Conservation (phyloP, 75 land plant species). For the Cupressus sempervirens region DNA sequence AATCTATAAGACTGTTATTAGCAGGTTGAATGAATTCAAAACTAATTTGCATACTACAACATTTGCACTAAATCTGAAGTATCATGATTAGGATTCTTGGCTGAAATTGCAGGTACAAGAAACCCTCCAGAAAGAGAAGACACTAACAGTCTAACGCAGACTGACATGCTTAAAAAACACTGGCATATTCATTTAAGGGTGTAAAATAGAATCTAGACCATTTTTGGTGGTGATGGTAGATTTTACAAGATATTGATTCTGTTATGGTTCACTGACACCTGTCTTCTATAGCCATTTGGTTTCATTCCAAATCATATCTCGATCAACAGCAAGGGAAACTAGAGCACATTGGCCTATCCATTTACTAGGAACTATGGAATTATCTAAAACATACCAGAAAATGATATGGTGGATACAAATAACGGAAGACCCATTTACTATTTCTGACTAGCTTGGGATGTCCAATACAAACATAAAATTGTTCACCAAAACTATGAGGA, state of each 20-base stretch:
- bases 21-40: neutral
- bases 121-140: neutral
- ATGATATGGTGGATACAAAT: no score
- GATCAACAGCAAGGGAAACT: neutral
- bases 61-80: neutral
- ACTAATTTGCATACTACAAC: neutral
- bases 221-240: neutral
- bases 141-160: no score
- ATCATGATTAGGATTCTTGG: neutral
- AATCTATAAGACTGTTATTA: neutral
- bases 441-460: no score
- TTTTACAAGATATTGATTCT: neutral
- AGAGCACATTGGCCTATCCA: neutral
- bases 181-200: neutral
- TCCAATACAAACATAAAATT: no score
- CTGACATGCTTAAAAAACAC: neutral
- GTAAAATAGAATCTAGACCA: neutral
- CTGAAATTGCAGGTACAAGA: neutral
- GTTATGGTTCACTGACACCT: neutral
- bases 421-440: no score
- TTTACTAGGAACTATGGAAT: neutral
- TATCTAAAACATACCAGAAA: no score
- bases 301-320: neutral
- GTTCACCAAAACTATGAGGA: no score
- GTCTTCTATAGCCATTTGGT: neutral